Evolutionary conservation across 768 basidiomycete species (phyloP), one percentile per base, ranked within the genome.

Genomic region (Fistulinella prunicolor): DNA sequence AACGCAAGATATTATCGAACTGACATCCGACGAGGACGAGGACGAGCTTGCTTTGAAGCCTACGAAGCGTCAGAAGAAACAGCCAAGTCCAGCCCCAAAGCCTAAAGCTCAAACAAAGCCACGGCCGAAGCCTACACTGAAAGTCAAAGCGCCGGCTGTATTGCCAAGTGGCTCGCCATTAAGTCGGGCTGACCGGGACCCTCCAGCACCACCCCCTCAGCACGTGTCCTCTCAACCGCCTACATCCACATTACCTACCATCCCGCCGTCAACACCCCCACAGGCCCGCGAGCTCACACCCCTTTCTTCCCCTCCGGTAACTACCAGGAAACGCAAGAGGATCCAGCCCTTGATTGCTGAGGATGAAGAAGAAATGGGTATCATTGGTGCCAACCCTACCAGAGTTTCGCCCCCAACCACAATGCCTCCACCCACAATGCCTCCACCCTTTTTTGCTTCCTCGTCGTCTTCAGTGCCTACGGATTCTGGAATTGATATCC

Each of bases 381-480:
- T 49, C 20, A 47, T 48, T 10, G 40, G 30, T 38, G 39, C 32
- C 19, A 28, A 21, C 12, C 32, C 42, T 14, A 16, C 13, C 2
- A 28, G 30, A 30, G 22, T 26, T 8, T 47, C 55, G 20, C 38
- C 44, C 2, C 30, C 50, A 6, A 35, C 26, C 10, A 50, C 60
- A 36, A 67, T 65, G 6, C 77, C 44, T 3, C 30, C 50, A 6
- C 35, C 26, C 10, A 50, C 60, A 36, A 67, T 65, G 6, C 77
- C 77, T 26, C 68, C 71, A 3, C 73, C 73, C 16, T 78, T 76
- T 57, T 78, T 79, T 35, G 73, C 75, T 10, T 63, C 69, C 4
- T 71, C 78, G 7, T 74, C 78, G 10, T 73, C 76, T 16, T 58
- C 66, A 12, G 41, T 60, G 9, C 63, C 47, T 20, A 55, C 57